phyloP scores from a whole-genome alignment of 352 stramenopile genomes.

The Plasmopara halstedii region DNA sequence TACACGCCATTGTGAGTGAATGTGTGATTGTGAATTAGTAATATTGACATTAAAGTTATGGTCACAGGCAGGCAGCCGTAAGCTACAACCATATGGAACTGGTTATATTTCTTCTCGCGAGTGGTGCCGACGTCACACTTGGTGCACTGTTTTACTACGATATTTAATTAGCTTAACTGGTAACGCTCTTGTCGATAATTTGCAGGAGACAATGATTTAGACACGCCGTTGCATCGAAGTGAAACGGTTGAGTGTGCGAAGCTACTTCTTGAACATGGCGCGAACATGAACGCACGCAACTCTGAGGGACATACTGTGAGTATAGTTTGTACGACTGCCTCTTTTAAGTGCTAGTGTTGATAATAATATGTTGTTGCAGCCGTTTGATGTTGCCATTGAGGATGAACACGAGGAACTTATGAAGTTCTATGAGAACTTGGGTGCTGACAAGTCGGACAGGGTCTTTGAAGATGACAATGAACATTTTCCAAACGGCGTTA shows the following conservation, averaged over 20 bases:
- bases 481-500: constrained; percentile 15
- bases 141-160: constrained; percentile 16
- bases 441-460: constrained; percentile 40
- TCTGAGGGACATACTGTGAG: constrained; percentile 43
- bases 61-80: constrained; percentile 47
- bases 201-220: constrained; percentile 51
- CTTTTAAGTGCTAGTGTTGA: neutral
- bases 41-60: neutral
- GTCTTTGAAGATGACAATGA: constrained; percentile 24
- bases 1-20: constrained; percentile 55
- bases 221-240: constrained; percentile 58
- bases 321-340: neutral
- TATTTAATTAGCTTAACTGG: neutral
- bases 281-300: constrained; percentile 60
- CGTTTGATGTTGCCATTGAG: constrained; percentile 54
- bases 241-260: constrained; percentile 52
- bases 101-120: constrained; percentile 38
- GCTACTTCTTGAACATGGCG: constrained; percentile 45
- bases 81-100: constrained; percentile 65
- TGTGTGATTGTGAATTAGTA: neutral
- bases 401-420: constrained; percentile 50
- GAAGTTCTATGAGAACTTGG: constrained; percentile 36
- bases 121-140: constrained; percentile 32
- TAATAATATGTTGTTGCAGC: constrained; percentile 18
- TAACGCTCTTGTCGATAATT: neutral